Evolutionary conservation across 2,329 filamentous ascomycete genomes (phyloP).

Genomic region (Pseudocercospora eumusae): DNA sequence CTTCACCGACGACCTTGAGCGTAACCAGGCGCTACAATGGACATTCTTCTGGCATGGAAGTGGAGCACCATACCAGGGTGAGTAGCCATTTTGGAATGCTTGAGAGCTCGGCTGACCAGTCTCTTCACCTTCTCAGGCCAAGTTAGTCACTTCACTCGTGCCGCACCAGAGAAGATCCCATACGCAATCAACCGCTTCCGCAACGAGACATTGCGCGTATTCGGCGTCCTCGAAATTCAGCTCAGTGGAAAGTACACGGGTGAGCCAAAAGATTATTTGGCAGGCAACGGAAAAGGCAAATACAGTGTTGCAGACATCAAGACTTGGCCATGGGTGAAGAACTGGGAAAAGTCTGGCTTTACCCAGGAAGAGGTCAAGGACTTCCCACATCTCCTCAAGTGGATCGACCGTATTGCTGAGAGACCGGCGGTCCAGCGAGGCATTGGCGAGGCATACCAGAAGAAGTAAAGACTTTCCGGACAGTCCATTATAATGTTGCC

Average conservation of each 20-base stretch:
- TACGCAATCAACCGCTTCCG: conserved; percentile 55
- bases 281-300: conserved; percentile 56
- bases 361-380: conserved; percentile 51
- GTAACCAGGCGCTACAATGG: conserved; percentile 55
- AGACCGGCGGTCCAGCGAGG: conserved; percentile 53
- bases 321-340: conserved; percentile 55
- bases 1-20: conserved; percentile 55
- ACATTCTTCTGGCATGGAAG: conserved; percentile 56
- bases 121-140: conserved; percentile 32
- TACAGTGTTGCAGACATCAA: conserved; percentile 58
- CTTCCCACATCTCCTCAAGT: conserved; percentile 56
- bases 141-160: conserved; percentile 50
- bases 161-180: conserved; percentile 50
- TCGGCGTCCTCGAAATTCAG: conserved; percentile 58
- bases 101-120: background rate
- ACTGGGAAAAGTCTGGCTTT: conserved; percentile 48
- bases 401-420: conserved; percentile 55
- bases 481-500: background rate
- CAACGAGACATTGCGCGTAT: conserved; percentile 56
- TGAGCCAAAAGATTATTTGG: conserved; percentile 54
- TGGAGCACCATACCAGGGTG: conserved; percentile 46
- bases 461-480: conserved; percentile 30
- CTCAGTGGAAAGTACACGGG: conserved; percentile 55
- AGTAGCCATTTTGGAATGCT: background rate
- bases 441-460: conserved; percentile 42